phyloP scores from a whole-genome alignment of 176 grass and related monocot genomes.

The Triticum urartu region DNA sequence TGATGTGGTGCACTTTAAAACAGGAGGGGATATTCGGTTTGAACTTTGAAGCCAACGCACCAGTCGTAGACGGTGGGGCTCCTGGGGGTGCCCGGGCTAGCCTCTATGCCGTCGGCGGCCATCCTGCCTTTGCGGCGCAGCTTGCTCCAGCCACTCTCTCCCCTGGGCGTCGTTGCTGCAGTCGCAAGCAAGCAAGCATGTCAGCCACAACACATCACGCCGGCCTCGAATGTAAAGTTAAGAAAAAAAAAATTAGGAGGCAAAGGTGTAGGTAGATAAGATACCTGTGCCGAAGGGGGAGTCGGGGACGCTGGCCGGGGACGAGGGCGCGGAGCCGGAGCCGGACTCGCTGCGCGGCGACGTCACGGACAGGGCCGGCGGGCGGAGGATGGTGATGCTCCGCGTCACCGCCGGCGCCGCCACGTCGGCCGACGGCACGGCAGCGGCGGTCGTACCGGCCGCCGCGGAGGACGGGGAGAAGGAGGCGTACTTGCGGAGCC shows the following conservation, averaged over 20 bases:
- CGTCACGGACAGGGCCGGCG: slow-evolving; percentile 40
- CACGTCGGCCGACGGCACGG: background rate
- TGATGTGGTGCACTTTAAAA: background rate
- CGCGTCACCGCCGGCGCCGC: slow-evolving; percentile 44
- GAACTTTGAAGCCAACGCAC: slow-evolving; percentile 24
- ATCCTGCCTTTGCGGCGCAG: slow-evolving; percentile 47
- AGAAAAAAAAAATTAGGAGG: background rate
- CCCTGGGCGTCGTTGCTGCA: slow-evolving; percentile 61
- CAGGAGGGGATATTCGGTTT: background rate
- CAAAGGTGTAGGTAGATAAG: background rate
- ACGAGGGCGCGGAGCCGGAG: slow-evolving; percentile 64
- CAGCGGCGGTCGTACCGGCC: background rate
- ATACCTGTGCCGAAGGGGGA: slow-evolving; percentile 59
- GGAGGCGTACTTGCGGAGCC: slow-evolving; percentile 77
- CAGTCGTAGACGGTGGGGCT: slow-evolving; percentile 92
- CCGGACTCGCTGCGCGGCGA: slow-evolving; percentile 44
- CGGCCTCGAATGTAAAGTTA: background rate
- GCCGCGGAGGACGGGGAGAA: slow-evolving; percentile 55
- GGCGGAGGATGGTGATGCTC: slow-evolving; percentile 77
- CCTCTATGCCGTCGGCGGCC: slow-evolving; percentile 31
- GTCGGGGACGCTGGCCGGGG: slow-evolving; percentile 58
- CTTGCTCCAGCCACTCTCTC: slow-evolving; percentile 56
- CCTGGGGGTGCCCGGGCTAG: slow-evolving; percentile 46
- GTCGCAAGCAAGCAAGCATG: background rate
- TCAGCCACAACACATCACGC: background rate